Percentiles rank a stretch among this genome's conserved stretches.
Evolutionary conservation across 495 filamentous ascomycete genomes (phyloP).

Genomic region (Penicillium robsamsonii): DNA sequence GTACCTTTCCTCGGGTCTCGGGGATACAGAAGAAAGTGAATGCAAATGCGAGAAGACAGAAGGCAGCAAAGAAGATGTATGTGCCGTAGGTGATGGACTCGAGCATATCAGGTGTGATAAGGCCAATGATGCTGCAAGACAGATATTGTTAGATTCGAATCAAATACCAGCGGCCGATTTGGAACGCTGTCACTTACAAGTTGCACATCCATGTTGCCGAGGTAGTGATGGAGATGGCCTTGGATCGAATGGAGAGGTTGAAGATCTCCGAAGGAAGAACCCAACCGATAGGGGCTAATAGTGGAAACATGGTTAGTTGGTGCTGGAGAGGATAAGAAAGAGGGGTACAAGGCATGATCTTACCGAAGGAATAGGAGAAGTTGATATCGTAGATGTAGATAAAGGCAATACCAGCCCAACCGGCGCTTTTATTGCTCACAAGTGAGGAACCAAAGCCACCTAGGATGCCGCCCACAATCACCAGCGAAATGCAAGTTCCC

Average conservation of each 20-base stretch:
- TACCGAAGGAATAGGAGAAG: slow-evolving; percentile 61
- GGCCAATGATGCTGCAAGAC: slow-evolving; percentile 57
- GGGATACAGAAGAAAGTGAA: slow-evolving; percentile 61
- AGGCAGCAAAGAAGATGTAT: slow-evolving; percentile 73
- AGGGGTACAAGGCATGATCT: background rate
- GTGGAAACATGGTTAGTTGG: slow-evolving; percentile 6
- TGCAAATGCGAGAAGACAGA: slow-evolving; percentile 62
- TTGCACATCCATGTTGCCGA: slow-evolving; percentile 46
- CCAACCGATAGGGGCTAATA: slow-evolving; percentile 41
- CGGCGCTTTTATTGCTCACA: slow-evolving; percentile 57
- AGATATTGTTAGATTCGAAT: slow-evolving; percentile 3
- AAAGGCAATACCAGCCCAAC: slow-evolving; percentile 77
- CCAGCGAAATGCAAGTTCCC: slow-evolving; percentile 61
- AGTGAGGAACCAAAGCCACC: slow-evolving; percentile 61
- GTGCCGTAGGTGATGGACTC: slow-evolving; percentile 69
- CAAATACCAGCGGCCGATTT: background rate
- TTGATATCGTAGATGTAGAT: slow-evolving; percentile 82
- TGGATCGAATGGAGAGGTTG: slow-evolving; percentile 39
- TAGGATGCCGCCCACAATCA: slow-evolving; percentile 73
- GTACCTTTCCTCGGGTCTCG: slow-evolving; percentile 55
- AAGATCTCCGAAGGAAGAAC: slow-evolving; percentile 44
- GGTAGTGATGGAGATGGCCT: slow-evolving; percentile 40
- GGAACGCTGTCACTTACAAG: slow-evolving; percentile 28
- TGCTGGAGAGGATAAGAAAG: background rate
- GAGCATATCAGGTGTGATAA: slow-evolving; percentile 77